Evolutionary conservation across 805 yeast species (phyloP), one percentile per base, ranked within the genome.

Genomic region (Yamadazyma tumulicola): DNA sequence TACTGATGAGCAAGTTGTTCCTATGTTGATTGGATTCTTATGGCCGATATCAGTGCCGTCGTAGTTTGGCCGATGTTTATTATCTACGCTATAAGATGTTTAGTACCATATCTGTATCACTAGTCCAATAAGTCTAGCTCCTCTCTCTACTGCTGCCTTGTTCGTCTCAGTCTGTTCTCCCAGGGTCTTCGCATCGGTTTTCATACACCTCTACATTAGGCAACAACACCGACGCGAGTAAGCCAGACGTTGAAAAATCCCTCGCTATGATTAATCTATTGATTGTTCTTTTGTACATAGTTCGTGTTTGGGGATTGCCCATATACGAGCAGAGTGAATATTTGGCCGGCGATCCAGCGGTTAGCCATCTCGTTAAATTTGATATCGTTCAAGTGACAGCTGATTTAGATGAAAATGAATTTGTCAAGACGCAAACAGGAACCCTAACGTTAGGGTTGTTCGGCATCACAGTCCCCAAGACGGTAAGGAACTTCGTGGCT

Each of bases 401-500:
- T 4, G 44, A 46, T 7, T 38, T 35, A 10, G 48, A 36, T 19
- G 21, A 31, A 19, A 21, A 44, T 42, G 28, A 30, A 15, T 13
- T 29, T 4, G 27, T 25, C 8, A 32, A n/a, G 7, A 12, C 14
- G 4, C 25, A 28, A 5, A 5, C 69, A 6, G 81, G 81, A 3
- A 52, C 55, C 6, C 48, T 84, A 37, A 65, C 70, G 8, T 50
- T 84, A 12, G 89, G 81, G 0, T 50, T 84, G 35, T 84, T 79
- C 55, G 87, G 87, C 2, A 65, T 75, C 0, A 71, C 74, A 6
- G 83, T 69, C 3, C 91, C 91, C 3, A 44, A 45, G 19, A 67
- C 72, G 12, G 69, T 57, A 16, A 45, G 43, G 19, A 62, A 61
- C 41, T 64, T 66, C 41, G 49, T 54, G 7, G 58, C 53, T 16